These are phyloP conservation scores for Periglandula ipomoeae DNA, from an alignment of 2,329 filamentous ascomycete species.

Conservation along the genomic window DNA sequence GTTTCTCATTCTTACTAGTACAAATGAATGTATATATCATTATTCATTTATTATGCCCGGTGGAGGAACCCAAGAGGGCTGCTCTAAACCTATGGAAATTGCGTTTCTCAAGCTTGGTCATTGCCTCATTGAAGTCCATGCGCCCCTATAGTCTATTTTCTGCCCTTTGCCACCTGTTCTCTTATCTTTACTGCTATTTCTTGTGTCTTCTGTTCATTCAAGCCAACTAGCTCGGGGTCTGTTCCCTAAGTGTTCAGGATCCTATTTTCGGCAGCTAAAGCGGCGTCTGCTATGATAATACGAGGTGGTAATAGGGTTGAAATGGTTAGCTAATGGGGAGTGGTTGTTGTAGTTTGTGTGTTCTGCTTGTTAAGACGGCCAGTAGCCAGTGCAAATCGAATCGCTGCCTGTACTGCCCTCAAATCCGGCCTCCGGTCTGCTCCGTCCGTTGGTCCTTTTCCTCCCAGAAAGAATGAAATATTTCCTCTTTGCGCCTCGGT, in stretches of 20 bases:
- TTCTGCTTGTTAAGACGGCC: not conserved
- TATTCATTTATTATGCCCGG: not conserved
- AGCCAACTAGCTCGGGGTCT: not conserved
- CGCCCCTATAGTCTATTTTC: not conserved
- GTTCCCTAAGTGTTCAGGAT: not conserved
- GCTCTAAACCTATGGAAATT: not conserved
- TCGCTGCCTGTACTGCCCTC: not conserved
- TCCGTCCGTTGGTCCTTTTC: constrained; percentile 1
- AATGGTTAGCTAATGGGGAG: not conserved
- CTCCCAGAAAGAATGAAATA: constrained; percentile 3
- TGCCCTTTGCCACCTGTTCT: not conserved
- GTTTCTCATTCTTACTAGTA: no score
- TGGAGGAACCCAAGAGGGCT: not conserved
- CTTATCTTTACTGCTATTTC: not conserved
- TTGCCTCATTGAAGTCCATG: not conserved
- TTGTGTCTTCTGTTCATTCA: not conserved
- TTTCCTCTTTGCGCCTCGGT: no score
- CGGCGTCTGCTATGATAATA: constrained; percentile 1
- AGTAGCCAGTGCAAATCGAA: not conserved
- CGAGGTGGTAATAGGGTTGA: not conserved
- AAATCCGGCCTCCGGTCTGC: not conserved
- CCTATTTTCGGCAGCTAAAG: constrained; percentile 1
- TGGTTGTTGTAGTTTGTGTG: not conserved
- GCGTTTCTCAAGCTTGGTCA: not conserved
- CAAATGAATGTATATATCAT: no score